Evolutionary conservation across 2,329 filamentous ascomycete genomes (phyloP).

Genomic region (Kalaharituber pfeilii): DNA sequence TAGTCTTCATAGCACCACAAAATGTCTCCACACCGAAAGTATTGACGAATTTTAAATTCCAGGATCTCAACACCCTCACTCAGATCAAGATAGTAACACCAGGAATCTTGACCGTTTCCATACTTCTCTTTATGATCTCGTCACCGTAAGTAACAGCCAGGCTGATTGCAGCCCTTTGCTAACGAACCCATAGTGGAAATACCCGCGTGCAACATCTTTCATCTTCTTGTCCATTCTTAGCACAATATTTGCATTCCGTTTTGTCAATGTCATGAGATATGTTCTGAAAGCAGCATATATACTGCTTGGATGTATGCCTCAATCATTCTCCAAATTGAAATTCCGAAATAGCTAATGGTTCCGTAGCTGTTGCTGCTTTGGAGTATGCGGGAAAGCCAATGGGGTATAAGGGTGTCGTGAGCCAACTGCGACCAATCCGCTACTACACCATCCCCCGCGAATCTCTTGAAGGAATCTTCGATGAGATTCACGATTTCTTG

Average conservation of each 20-base stretch:
- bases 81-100: conserved; percentile 5
- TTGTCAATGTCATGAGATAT: conserved; percentile 49
- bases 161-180: conserved; percentile 23
- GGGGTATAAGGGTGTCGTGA: conserved; percentile 44
- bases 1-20: too few relatives aligned
- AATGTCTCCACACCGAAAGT: too few relatives aligned
- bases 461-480: conserved; percentile 42
- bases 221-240: conserved; percentile 42
- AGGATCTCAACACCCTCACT: conserved; percentile 11
- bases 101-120: conserved; percentile 35
- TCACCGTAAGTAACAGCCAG: conserved; percentile 49
- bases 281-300: conserved; percentile 44
- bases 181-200: conserved; percentile 27
- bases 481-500: conserved; percentile 48
- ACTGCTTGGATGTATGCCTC: conserved; percentile 27
- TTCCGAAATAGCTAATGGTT: conserved; percentile 1
- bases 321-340: background rate
- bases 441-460: conserved; percentile 51
- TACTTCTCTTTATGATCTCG: conserved; percentile 50
- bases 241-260: conserved; percentile 45
- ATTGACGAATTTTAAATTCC: too few relatives aligned
- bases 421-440: conserved; percentile 47
- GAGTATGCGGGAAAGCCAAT: conserved; percentile 45
- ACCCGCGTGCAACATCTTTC: conserved; percentile 41
- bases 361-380: conserved; percentile 20